Evolutionary conservation across 768 basidiomycete species (phyloP), one percentile per base, ranked within the genome.

Genomic region (Kwoniella dejecticola): DNA sequence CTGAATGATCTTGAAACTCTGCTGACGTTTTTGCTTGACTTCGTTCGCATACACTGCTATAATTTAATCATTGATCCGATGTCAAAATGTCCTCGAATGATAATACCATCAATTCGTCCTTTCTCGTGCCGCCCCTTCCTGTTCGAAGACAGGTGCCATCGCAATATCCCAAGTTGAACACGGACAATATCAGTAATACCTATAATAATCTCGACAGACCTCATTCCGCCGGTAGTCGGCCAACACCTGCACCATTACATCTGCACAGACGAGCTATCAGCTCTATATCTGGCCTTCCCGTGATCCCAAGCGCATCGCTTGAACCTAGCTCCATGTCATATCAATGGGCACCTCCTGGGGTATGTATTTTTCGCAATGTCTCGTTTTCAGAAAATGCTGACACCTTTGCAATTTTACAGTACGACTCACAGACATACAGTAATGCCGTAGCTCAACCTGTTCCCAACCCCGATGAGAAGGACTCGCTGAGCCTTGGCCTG

Each of bases 321-420:
- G 42, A 53, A 33, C 46, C 60, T 3, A 46, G 8, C 41, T 42
- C 55, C 40, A 63, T 63, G 62, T 42, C 62, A 45, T 63, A 57
- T 31, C 62, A 57, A 49, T 57, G 57, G 52, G 50, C 48, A 15
- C 48, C 48, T 11, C 23, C 40, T 45, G 56, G 62, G 27, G 62
- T 63, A 44, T 40, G 62, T 30, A 24, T 12, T 13, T 3, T 26
- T 23, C 7, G 15, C 8, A 3, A 24, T 38, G 21, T 7, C 2
- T 33, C 38, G 24, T 11, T 15, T 19, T 36, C 29, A 30, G 30
- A 3, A n/a, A n/a, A 11, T 31, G 17, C 15, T 38, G 19, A 31
- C 54, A 50, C 23, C 36, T 33, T 38, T 42, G 24, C 29, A 10
- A 13, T 24, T 29, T 13, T 15, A 24, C 19, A 59, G 57, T 59